A percentile compares a stretch with the other conserved stretches of the same genome.
Conservation (phyloP, 768 basidiomycete genomes). For the Naganishia vishniacii region DNA sequence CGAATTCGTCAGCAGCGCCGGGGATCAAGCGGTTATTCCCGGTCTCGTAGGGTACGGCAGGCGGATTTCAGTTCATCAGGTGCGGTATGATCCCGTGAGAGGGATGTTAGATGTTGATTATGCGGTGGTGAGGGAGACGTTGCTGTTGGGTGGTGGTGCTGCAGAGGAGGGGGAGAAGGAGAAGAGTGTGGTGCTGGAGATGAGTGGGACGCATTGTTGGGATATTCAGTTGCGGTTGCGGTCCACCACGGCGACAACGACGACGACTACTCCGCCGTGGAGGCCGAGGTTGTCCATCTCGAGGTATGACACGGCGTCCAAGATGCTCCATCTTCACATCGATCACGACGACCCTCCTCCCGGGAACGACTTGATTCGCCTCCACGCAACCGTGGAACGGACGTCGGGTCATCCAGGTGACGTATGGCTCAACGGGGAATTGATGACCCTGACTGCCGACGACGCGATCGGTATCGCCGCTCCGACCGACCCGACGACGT, state of each 20-base stretch:
- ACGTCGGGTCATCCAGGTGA: slow-evolving; percentile 63
- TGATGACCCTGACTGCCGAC: background rate
- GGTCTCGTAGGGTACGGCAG: slow-evolving; percentile 71
- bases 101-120: slow-evolving; percentile 79
- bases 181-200: slow-evolving; percentile 6
- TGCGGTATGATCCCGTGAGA: slow-evolving; percentile 73
- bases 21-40: slow-evolving; percentile 68
- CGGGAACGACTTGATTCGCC: slow-evolving; percentile 60
- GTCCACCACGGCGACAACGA: slow-evolving; percentile 32
- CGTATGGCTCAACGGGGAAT: slow-evolving; percentile 71
- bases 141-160: slow-evolving; percentile 59
- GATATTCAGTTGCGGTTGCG: slow-evolving; percentile 33
- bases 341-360: slow-evolving; percentile 63
- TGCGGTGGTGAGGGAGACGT: slow-evolving; percentile 66
- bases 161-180: slow-evolving; percentile 1
- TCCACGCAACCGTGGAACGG: slow-evolving; percentile 64
- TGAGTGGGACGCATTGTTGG: slow-evolving; percentile 4
- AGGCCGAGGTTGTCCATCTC: background rate
- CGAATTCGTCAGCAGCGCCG: slow-evolving; percentile 67
- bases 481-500: background rate
- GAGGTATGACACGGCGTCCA: slow-evolving; percentile 41
- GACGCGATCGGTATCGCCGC: slow-evolving; percentile 45
- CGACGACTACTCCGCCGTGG: background rate
- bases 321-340: slow-evolving; percentile 56
- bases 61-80: slow-evolving; percentile 71